These are phyloP conservation scores for Plasmodium billcollinsi DNA, from an alignment of 169 alveolate genomes.

Conservation along the genomic window DNA sequence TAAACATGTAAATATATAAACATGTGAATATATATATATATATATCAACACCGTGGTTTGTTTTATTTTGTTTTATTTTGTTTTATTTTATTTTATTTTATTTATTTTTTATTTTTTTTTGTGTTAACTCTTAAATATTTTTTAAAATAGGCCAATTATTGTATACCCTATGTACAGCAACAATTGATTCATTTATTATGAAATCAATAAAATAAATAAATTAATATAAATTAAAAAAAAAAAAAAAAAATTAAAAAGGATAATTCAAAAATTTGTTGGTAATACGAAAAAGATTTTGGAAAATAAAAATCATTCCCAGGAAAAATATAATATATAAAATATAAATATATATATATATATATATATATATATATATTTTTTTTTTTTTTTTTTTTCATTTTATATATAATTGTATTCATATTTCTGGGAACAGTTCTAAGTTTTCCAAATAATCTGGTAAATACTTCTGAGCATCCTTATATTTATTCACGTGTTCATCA, in stretches of 20 bases:
- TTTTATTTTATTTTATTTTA: background rate
- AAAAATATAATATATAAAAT: background rate
- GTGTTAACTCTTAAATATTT: background rate
- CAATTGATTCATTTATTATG: slow-evolving; percentile 22
- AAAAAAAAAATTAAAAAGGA: slow-evolving; percentile 1
- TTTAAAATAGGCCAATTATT: background rate
- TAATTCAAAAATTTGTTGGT: background rate
- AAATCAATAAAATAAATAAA: slow-evolving; percentile 12
- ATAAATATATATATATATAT: slow-evolving; percentile 4
- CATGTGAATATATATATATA: no score
- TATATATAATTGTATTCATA: background rate
- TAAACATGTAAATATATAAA: no score
- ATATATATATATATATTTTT: background rate
- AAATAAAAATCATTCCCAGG: background rate
- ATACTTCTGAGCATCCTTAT: slow-evolving; percentile 59
- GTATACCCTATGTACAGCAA: background rate
- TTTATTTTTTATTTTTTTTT: background rate
- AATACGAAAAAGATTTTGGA: no score
- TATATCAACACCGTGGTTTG: background rate
- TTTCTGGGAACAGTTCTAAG: slow-evolving; percentile 42
- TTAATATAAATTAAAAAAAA: slow-evolving; percentile 1
- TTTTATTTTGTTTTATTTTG: background rate
- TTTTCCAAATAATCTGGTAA: slow-evolving; percentile 66
- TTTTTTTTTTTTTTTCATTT: background rate
- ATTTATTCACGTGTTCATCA: slow-evolving; percentile 56